Evolutionary conservation across 2,329 filamentous ascomycete genomes (phyloP).

Genomic region (Mycosphaerella sp.): DNA sequence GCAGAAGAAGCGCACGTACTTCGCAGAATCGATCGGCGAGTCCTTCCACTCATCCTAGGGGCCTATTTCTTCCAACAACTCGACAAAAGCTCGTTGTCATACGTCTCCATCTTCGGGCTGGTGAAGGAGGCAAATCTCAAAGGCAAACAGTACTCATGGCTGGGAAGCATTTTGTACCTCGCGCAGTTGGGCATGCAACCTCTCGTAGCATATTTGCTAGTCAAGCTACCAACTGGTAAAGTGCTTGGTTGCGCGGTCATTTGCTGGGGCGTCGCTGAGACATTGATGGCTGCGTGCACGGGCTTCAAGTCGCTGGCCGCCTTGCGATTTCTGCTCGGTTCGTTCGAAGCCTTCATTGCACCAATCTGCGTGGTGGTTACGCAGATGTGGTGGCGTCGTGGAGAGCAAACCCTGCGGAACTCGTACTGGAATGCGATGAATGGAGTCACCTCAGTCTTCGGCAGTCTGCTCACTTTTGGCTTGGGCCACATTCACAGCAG

Average conservation of each 20-base stretch:
- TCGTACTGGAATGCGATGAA: conserved; percentile 18
- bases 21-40: conserved; percentile 45
- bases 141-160: conserved; percentile 52
- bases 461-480: conserved; percentile 19
- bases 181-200: conserved; percentile 50
- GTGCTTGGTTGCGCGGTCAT: conserved; percentile 43
- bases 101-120: conserved; percentile 58
- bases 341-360: conserved; percentile 43
- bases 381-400: conserved; percentile 21
- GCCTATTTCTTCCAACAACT: conserved; percentile 59
- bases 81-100: conserved; percentile 55
- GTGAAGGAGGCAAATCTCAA: conserved; percentile 52
- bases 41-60: conserved; percentile 51
- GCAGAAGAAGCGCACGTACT: conserved; percentile 49
- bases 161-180: conserved; percentile 48
- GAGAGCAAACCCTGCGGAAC: conserved; percentile 17
- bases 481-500: conserved; percentile 16
- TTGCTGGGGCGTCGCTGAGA: conserved; percentile 37
- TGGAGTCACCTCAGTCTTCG: conserved; percentile 17
- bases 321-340: conserved; percentile 48
- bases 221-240: conserved; percentile 42
- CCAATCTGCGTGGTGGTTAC: conserved; percentile 17
- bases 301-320: conserved; percentile 5
- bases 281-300: conserved; percentile 8
- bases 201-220: conserved; percentile 48